Conservation (phyloP, 2,329 filamentous ascomycete species). For the Colletotrichum liriopes region DNA sequence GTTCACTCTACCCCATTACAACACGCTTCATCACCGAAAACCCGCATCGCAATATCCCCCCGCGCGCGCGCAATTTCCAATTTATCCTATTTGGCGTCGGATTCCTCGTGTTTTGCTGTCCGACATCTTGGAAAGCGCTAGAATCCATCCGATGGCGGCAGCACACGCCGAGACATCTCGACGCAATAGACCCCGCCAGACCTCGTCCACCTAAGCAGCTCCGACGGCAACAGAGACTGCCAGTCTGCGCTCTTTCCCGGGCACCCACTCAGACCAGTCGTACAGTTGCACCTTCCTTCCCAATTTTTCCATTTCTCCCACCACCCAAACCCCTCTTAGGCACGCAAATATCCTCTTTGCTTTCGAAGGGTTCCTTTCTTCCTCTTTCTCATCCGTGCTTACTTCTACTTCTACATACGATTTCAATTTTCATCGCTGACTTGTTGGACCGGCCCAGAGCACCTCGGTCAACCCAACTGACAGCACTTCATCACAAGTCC, state of each 20-base stretch:
- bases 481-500: neutral
- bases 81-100: no score
- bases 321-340: neutral
- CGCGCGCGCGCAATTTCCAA: no score
- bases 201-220: no score
- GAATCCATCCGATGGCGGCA: no score
- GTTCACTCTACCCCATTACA: neutral
- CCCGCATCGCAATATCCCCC: no score
- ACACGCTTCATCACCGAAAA: neutral
- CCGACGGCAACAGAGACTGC: neutral
- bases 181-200: no score
- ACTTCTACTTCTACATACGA: no score
- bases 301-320: neutral
- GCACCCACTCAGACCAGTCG: neutral
- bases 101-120: no score
- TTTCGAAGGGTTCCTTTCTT: neutral
- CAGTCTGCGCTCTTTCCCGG: neutral
- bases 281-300: neutral
- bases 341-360: neutral
- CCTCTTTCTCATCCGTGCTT: neutral
- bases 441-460: slow-evolving; percentile 5
- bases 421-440: slow-evolving; percentile 4
- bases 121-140: no score
- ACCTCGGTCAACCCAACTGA: neutral
- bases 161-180: no score